These are phyloP conservation scores for Rhipidocladum racemiflorum DNA, from an alignment of 176 grass and related monocot species.

Conservation along the genomic window DNA sequence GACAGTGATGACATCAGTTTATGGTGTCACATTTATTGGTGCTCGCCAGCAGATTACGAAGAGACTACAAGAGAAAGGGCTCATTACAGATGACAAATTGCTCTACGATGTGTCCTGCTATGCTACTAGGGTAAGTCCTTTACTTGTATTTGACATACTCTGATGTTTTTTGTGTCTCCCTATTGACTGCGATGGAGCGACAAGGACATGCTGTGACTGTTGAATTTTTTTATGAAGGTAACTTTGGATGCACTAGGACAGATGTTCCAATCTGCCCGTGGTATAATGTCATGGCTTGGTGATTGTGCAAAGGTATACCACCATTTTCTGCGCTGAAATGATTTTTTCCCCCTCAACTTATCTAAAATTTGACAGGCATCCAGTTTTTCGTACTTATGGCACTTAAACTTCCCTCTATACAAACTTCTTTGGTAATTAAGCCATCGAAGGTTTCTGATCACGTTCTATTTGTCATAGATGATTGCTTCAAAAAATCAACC, in stretches of 20 bases:
- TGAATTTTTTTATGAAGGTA: conserved; percentile 53
- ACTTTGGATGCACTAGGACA: conserved; percentile 87
- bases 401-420: background rate
- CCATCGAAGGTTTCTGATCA: conserved; percentile 20
- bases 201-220: conserved; percentile 21
- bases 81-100: conserved; percentile 71
- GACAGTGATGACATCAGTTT: conserved; percentile 98
- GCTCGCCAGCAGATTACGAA: conserved; percentile 86
- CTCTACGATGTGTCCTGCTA: conserved; percentile 78
- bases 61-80: conserved; percentile 87
- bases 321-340: conserved; percentile 9
- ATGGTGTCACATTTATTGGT: conserved; percentile 95
- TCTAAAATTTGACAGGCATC: background rate
- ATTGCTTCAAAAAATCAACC: conserved; percentile 89
- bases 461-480: conserved; percentile 51
- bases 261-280: conserved; percentile 95
- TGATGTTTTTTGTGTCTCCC: background rate
- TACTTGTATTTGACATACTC: conserved; percentile 1
- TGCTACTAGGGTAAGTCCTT: conserved; percentile 62
- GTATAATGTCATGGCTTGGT: conserved; percentile 91
- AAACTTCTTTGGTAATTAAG: conserved; percentile 15
- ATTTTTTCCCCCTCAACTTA: conserved; percentile 3
- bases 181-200: conserved; percentile 12
- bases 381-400: background rate
- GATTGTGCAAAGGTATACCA: conserved; percentile 82